Conservation (phyloP, 192 early-diverging fungal species). For the Globomyces pollinis-pini region DNA sequence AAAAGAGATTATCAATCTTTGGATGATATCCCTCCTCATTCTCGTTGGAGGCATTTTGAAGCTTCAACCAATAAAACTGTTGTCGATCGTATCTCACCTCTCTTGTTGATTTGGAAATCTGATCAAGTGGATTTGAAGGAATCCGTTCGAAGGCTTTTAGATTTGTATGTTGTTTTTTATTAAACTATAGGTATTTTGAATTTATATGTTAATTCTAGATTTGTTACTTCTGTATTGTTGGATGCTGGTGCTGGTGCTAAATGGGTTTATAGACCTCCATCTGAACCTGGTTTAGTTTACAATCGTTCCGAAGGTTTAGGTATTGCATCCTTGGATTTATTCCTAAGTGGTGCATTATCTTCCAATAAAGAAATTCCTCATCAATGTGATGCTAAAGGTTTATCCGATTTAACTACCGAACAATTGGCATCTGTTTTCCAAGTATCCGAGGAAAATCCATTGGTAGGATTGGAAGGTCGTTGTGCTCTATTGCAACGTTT, state of each 20-base stretch:
- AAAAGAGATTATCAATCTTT: constrained; percentile 61
- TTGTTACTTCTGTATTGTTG: constrained; percentile 81
- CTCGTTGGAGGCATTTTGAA: constrained; percentile 81
- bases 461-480: constrained; percentile 74
- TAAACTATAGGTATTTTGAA: too few relatives aligned
- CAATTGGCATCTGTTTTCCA: constrained; percentile 64
- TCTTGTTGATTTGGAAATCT: constrained; percentile 15
- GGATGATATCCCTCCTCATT: constrained; percentile 72
- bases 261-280: constrained; percentile 60
- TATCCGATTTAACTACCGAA: constrained; percentile 42
- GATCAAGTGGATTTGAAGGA: constrained; percentile 43
- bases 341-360: constrained; percentile 71
- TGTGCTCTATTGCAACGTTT: constrained; percentile 58
- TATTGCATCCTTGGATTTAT: constrained; percentile 69
- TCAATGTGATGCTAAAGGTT: constrained; percentile 62
- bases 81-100: constrained; percentile 19
- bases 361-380: constrained; percentile 37
- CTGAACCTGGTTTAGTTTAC: constrained; percentile 31
- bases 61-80: constrained; percentile 17
- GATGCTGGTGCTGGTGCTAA: constrained; percentile 85
- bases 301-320: constrained; percentile 79
- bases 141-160: constrained; percentile 56
- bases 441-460: constrained; percentile 64
- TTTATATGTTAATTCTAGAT: too few relatives aligned
- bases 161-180: too few relatives aligned